Percentiles rank a stretch among this genome's conserved stretches.
Conservation (phyloP, 768 basidiomycete genomes). For the Kondoa malvinella region DNA sequence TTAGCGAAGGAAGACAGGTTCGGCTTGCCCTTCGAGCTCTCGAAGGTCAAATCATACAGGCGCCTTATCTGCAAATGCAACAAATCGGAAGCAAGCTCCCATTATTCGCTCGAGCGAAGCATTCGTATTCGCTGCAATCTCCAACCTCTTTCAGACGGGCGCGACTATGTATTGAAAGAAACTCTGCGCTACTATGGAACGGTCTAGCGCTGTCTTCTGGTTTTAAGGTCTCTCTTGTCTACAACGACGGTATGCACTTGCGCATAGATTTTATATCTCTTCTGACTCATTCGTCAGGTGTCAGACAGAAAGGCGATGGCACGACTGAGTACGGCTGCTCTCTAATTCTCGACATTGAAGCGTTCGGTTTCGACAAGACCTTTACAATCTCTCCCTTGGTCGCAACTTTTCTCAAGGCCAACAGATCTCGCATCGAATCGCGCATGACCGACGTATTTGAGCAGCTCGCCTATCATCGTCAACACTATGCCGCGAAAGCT, state of each 20-base stretch:
- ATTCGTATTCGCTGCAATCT: slow-evolving; percentile 43
- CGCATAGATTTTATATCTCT: background rate
- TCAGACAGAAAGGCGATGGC: slow-evolving; percentile 4
- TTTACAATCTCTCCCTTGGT: slow-evolving; percentile 48
- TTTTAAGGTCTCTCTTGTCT: slow-evolving; percentile 46
- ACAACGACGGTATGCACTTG: slow-evolving; percentile 28
- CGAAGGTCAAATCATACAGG: slow-evolving; percentile 45
- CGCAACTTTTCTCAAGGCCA: slow-evolving; percentile 27
- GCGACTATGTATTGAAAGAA: slow-evolving; percentile 18
- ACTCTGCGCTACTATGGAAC: slow-evolving; percentile 19
- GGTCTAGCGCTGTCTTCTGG: slow-evolving; percentile 33
- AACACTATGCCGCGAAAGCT: slow-evolving; percentile 39
- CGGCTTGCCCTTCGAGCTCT: slow-evolving; percentile 49
- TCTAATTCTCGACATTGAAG: slow-evolving; percentile 39
- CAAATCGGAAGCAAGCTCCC: slow-evolving; percentile 38
- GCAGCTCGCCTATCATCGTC: slow-evolving; percentile 41
- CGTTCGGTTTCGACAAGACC: slow-evolving; percentile 50
- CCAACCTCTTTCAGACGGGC: slow-evolving; percentile 9
- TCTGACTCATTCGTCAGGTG: background rate
- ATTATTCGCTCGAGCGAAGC: slow-evolving; percentile 36
- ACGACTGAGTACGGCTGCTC: slow-evolving; percentile 30
- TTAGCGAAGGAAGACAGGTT: slow-evolving; percentile 42
- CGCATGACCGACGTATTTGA: slow-evolving; percentile 34
- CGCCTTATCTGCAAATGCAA: slow-evolving; percentile 49
- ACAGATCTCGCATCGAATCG: slow-evolving; percentile 13